Base-by-base conservation (phyloP, 306 rosid genomes). In the Fagus crenata region DNA sequence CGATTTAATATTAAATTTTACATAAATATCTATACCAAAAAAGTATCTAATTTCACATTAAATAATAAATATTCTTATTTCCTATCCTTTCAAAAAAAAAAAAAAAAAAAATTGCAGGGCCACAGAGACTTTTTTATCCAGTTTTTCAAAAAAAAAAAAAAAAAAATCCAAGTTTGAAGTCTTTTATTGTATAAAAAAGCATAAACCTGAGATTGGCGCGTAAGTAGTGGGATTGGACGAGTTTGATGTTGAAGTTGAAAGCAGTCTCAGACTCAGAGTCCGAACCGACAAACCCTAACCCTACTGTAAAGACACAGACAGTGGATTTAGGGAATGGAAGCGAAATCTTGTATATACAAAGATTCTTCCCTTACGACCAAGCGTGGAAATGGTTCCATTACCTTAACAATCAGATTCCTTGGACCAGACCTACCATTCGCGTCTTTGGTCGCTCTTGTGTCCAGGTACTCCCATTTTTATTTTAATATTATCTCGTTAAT, bases 401-500 rank as follows among this genome's bases (percentile, higher is more conserved):
- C 49, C 95, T 95, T 78, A 72, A 90, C 78, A 80, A 77, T 0
- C 69, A 84, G 6, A 88, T 95, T 55, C 93, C 95, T 6, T 95
- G 97, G 98, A 90, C 90, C 75, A 74, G 96, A 81, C 98, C 98
- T 72, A 90, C 92, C 81, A 70, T 92, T 87, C 96, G 89, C 43
- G 98, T 95, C 80, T 90, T 88, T 69, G 97, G 93, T 3, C 87
- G 84, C 69, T 75, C 87, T 12, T 85, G 81, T 87, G 68, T 90
- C 58, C 98, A 92, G 97, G 98, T 90, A 39, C 51, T 74, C 43
- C 81, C 71, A 36, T 60, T 37, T 8, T 63, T 63, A 3, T 7
- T 35, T 18, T 13, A 7, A 3, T 49, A 51, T 11, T 22, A n/a
- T 46, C 41, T 11, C 17, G 28, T 22, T 40, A 2, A 7, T 22